These are phyloP conservation scores for Cenchrus americanus DNA, from an alignment of 176 grass and related monocot genomes.

Conservation along the genomic window DNA sequence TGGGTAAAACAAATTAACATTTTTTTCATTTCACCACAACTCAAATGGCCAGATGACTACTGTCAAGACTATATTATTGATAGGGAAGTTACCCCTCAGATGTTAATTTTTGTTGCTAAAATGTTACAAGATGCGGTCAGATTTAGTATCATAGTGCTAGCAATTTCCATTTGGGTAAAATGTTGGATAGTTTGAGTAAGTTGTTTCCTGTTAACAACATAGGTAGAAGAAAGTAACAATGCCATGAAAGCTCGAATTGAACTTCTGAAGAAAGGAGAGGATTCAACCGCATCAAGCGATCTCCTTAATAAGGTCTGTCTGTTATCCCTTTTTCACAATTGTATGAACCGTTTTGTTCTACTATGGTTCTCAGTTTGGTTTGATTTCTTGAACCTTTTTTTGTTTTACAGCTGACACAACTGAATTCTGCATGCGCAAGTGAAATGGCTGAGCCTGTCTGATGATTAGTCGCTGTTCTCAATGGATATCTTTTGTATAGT, in stretches of 20 bases:
- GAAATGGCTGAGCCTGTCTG: constrained; percentile 5
- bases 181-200: background rate
- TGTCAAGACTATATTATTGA: constrained; percentile 6
- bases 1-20: background rate
- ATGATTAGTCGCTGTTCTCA: background rate
- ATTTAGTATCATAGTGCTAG: constrained; percentile 3
- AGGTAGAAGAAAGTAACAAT: constrained; percentile 62
- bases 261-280: constrained; percentile 41
- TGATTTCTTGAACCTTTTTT: background rate
- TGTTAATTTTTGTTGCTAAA: constrained; percentile 7
- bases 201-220: constrained; percentile 12
- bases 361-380: constrained; percentile 29
- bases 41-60: background rate
- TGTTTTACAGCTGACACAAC: constrained; percentile 45
- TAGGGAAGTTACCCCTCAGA: background rate
- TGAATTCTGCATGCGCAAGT: constrained; percentile 24
- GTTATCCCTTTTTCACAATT: background rate
- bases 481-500: constrained; percentile 38
- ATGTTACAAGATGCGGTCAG: background rate
- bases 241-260: constrained; percentile 53
- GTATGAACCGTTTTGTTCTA: background rate
- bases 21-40: background rate
- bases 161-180: background rate
- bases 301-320: constrained; percentile 51
- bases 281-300: constrained; percentile 25